These are phyloP conservation scores for Iris pallida DNA, from an alignment of 116 monocot genomes.

Conservation along the genomic window DNA sequence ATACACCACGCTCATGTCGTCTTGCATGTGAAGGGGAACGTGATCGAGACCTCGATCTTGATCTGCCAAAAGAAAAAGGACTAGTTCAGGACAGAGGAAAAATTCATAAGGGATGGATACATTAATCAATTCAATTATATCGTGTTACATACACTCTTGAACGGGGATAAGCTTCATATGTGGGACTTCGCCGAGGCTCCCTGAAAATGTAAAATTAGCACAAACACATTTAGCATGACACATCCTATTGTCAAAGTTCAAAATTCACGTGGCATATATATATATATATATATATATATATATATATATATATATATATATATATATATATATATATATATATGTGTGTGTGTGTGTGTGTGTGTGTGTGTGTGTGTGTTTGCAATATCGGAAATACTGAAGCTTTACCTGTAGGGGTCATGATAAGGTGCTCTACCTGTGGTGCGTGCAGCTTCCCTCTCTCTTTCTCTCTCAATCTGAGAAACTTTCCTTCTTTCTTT, in stretches of 20 bases:
- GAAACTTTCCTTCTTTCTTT: slow-evolving; percentile 98
- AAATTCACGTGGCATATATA: too few relatives aligned
- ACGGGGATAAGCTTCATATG: slow-evolving; percentile 91
- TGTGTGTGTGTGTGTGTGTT: too few relatives aligned
- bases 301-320: too few relatives aligned
- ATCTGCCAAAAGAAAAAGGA: slow-evolving; percentile 34
- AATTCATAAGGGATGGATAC: slow-evolving; percentile 1
- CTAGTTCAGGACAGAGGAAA: not conserved
- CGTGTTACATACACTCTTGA: slow-evolving; percentile 42
- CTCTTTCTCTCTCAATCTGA: slow-evolving; percentile 90
- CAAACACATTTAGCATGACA: slow-evolving; percentile 5
- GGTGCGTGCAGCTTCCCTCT: slow-evolving; percentile 66
- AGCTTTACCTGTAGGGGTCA: slow-evolving; percentile 85
- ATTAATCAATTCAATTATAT: not conserved
- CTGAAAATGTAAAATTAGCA: slow-evolving; percentile 26
- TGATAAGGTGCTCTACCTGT: slow-evolving; percentile 54
- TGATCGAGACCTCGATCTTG: slow-evolving; percentile 71
- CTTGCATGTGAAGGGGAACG: slow-evolving; percentile 70
- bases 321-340: too few relatives aligned
- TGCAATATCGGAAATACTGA: not conserved
- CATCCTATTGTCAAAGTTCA: not conserved
- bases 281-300: too few relatives aligned
- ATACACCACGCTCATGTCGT: slow-evolving; percentile 47
- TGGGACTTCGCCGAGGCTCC: slow-evolving; percentile 82
- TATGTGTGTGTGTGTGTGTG: too few relatives aligned